phyloP scores from a whole-genome alignment of 495 filamentous ascomycete genomes.

The Cladorrhinum samala region DNA sequence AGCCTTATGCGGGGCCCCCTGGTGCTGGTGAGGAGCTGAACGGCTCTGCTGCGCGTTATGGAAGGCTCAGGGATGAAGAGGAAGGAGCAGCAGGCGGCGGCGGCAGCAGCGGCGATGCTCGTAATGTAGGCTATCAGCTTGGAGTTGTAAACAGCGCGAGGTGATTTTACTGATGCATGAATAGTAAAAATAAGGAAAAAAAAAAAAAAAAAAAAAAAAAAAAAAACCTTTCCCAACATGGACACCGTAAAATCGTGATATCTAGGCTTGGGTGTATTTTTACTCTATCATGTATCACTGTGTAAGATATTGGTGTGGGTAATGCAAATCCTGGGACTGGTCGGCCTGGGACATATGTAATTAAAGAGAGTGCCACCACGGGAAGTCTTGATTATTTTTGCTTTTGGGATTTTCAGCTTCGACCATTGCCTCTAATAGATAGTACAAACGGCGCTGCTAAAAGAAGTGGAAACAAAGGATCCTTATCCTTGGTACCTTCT shows the following conservation, averaged over 20 bases:
- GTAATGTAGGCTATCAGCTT: constrained; percentile 29
- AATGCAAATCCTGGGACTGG: too few species aligned
- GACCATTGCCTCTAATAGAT: too few species aligned
- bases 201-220: not conserved
- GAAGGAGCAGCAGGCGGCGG: constrained; percentile 18
- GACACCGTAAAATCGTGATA: too few species aligned
- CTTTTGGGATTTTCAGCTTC: not conserved
- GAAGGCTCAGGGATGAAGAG: constrained; percentile 30
- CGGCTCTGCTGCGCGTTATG: constrained; percentile 13
- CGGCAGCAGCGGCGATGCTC: not conserved
- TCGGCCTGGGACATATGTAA: too few species aligned
- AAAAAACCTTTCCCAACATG: too few species aligned
- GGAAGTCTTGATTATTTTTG: too few species aligned
- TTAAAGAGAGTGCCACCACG: too few species aligned
- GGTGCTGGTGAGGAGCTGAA: constrained; percentile 2
- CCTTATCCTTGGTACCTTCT: not conserved
- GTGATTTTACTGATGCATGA: constrained; percentile 18
- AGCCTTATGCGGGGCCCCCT: constrained; percentile 41
- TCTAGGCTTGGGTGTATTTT: too few species aligned
- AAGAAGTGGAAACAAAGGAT: constrained; percentile 9
- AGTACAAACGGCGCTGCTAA: not conserved
- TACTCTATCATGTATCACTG: too few species aligned
- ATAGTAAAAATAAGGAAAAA: not conserved
- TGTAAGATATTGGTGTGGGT: too few species aligned
- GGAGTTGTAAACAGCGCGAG: constrained; percentile 4